These are phyloP conservation scores for Umbelopsis vinacea DNA, from an alignment of 192 early-diverging fungal species.

Conservation along the genomic window DNA sequence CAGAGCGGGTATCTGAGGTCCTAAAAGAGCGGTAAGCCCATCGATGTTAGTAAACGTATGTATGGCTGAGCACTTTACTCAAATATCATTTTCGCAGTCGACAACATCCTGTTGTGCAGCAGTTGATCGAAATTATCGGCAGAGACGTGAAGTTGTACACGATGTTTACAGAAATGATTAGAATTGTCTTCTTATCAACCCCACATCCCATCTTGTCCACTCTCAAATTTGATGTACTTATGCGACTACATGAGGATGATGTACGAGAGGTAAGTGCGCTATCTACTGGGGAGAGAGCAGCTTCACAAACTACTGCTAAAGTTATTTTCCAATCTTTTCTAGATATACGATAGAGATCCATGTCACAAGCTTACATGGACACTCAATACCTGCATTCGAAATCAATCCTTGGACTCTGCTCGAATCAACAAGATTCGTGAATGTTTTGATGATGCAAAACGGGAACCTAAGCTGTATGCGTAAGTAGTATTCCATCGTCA, in stretches of 20 bases:
- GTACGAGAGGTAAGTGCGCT: slow-evolving; percentile 41
- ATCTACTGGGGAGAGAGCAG: not conserved
- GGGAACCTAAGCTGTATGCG: slow-evolving; percentile 57
- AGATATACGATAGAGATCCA: slow-evolving; percentile 55
- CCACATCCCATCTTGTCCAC: slow-evolving; percentile 49
- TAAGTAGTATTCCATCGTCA: slow-evolving; percentile 28
- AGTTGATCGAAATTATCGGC: slow-evolving; percentile 52
- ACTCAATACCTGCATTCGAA: slow-evolving; percentile 59
- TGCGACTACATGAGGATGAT: slow-evolving; percentile 60
- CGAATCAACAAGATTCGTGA: slow-evolving; percentile 58
- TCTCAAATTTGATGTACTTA: slow-evolving; percentile 59
- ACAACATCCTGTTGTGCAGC: slow-evolving; percentile 35
- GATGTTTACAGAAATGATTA: slow-evolving; percentile 43
- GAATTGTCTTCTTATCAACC: slow-evolving; percentile 37
- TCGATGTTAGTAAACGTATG: not conserved
- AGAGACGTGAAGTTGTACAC: slow-evolving; percentile 44
- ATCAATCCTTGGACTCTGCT: slow-evolving; percentile 56
- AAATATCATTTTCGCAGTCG: slow-evolving; percentile 29
- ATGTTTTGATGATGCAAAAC: slow-evolving; percentile 54
- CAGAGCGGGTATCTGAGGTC: slow-evolving; percentile 30
- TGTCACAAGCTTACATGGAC: slow-evolving; percentile 62
- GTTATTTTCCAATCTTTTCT: not conserved
- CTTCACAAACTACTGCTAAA: not conserved
- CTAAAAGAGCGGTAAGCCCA: slow-evolving; percentile 34
- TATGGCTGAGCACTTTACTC: not conserved